Conservation (phyloP, 2,329 filamentous ascomycete species). For the Diaporthe helianthi region DNA sequence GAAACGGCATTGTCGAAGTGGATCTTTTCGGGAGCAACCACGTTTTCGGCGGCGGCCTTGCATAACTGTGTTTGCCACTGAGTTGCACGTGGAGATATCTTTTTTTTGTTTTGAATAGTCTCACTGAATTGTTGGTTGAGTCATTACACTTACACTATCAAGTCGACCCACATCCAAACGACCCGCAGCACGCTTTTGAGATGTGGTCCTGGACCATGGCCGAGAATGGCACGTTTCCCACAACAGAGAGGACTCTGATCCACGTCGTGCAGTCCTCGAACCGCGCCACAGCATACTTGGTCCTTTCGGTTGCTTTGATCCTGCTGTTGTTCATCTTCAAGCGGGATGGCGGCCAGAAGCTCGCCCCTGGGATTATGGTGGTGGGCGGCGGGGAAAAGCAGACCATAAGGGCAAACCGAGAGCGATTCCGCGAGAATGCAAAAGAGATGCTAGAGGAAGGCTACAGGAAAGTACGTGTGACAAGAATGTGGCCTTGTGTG, state of each 20-base stretch:
- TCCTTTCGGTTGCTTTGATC: neutral
- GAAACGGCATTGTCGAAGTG: neutral
- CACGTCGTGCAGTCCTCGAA: neutral
- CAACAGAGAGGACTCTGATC: neutral
- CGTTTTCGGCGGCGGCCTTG: neutral
- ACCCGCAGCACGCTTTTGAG: too few relatives aligned
- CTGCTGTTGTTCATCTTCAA: neutral
- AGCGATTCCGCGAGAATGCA: constrained; percentile 5
- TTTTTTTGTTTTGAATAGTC: neutral
- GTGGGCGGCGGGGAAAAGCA: constrained; percentile 14
- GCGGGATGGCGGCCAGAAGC: neutral
- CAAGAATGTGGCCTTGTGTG: too few relatives aligned
- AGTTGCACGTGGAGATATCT: neutral
- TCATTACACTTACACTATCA: neutral
- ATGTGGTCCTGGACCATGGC: constrained; percentile 9
- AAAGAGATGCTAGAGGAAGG: constrained; percentile 18
- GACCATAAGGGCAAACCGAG: neutral
- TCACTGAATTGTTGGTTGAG: neutral
- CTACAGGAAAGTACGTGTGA: neutral
- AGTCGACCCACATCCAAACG: neutral
- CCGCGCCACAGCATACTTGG: neutral
- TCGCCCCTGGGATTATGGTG: neutral
- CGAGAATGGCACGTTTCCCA: neutral
- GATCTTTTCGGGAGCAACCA: neutral
- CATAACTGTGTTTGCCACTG: neutral